Conservation (phyloP, 2,329 filamentous ascomycete species). For the Claviceps cyperi region DNA sequence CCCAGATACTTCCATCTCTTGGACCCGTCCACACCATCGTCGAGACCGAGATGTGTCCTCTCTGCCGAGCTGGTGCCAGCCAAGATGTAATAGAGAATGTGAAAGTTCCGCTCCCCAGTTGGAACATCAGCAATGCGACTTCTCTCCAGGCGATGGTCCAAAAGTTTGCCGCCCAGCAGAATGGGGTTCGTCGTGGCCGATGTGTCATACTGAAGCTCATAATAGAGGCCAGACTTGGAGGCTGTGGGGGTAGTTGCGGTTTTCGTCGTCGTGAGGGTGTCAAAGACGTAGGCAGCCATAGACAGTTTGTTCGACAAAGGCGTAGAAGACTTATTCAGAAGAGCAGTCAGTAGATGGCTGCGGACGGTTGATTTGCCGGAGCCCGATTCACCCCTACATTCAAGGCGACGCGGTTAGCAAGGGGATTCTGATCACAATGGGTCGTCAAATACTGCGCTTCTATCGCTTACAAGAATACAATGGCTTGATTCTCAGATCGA, state of each 20-base stretch:
- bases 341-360: constrained; percentile 70
- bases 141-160: constrained; percentile 85
- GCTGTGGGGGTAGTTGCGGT: constrained; percentile 89
- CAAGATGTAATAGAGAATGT: constrained; percentile 88
- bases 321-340: constrained; percentile 82
- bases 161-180: constrained; percentile 82
- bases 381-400: constrained; percentile 74
- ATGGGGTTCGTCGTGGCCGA: constrained; percentile 70
- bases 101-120: constrained; percentile 92
- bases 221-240: constrained; percentile 88
- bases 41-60: constrained; percentile 65
- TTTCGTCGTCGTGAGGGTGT: constrained; percentile 92
- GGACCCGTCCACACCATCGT: constrained; percentile 33
- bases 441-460: too few species aligned
- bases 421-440: background rate
- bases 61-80: constrained; percentile 84
- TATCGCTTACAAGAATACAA: constrained; percentile 72
- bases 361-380: constrained; percentile 92
- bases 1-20: constrained; percentile 94
- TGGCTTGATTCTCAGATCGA: constrained; percentile 82
- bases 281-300: constrained; percentile 87
- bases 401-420: constrained; percentile 6
- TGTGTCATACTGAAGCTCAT: constrained; percentile 93
- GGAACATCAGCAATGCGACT: constrained; percentile 85
- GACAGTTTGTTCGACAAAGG: constrained; percentile 88